Conservation (phyloP, 192 early-diverging fungal genomes). For the Dimargaris xerosporica region DNA sequence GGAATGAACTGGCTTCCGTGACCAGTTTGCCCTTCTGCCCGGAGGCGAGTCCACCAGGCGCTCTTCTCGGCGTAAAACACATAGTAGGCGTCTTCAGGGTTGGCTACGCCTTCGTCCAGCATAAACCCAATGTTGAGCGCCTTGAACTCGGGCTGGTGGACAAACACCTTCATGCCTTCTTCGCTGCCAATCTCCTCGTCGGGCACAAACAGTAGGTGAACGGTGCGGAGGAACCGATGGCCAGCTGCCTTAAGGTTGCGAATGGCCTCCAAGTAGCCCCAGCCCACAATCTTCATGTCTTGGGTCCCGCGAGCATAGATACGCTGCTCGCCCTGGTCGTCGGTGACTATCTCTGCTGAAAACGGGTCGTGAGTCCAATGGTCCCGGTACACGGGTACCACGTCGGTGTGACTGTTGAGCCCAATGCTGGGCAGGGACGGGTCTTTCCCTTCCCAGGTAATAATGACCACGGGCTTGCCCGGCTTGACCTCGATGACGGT, state of each 20-base stretch:
- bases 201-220: conserved; percentile 66
- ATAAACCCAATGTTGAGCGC: conserved; percentile 64
- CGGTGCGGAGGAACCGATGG: conserved; percentile 37
- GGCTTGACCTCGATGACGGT: conserved; percentile 32
- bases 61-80: conserved; percentile 78
- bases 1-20: conserved; percentile 76
- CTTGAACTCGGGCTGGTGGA: conserved; percentile 48
- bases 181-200: conserved; percentile 77
- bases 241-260: conserved; percentile 38
- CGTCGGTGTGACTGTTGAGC: conserved; percentile 80
- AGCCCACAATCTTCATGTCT: conserved; percentile 87
- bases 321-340: conserved; percentile 36
- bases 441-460: conserved; percentile 48
- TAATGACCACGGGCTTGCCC: conserved; percentile 55
- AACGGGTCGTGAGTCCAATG: conserved; percentile 68
- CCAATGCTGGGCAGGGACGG: conserved; percentile 41
- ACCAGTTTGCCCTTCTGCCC: conserved; percentile 53
- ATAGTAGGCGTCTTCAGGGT: conserved; percentile 42
- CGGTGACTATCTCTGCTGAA: conserved; percentile 37
- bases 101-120: conserved; percentile 73
- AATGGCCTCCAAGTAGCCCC: conserved; percentile 69
- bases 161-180: conserved; percentile 59
- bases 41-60: conserved; percentile 70
- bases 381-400: conserved; percentile 70
- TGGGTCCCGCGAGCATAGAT: conserved; percentile 76